Base-by-base conservation (phyloP, 1,284 basidiomycete species). In the Ustilago crameri region DNA sequence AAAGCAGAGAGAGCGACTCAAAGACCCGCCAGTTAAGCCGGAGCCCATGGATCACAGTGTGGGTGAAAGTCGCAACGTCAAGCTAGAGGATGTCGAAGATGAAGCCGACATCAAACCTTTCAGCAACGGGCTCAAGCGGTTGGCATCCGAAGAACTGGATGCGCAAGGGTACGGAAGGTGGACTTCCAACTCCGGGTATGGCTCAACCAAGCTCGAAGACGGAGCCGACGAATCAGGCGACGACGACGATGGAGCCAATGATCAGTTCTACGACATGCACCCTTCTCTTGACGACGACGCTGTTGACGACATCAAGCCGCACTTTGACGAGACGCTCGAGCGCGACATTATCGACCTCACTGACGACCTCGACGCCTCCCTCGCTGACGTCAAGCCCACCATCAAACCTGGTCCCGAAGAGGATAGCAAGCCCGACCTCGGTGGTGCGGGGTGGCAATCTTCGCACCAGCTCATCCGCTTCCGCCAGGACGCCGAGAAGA, bases 381-480 rank as follows among this genome's bases (percentile, higher is more conserved):
- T n/a, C 23, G 35, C 5, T 3, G 48, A 60, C 32, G 27, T 45
- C 41, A 66, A 51, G 24, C 46, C 46, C 32, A 30, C 35, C 9
- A 14, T 37, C 14, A 62, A 57, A 30, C 40, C 17, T 7, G 63
- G 43, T 8, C 49, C 49, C 17, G 34, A 50, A 34, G n/a, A 17
- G 2, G 45, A 46, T n/a, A 24, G 35, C n/a, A 45, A 53, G 7
- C 20, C 35, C 35, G 35, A 5, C 5, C 14, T 37, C 3, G 53
- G 57, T n/a, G n/a, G n/a, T 3, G 65, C 66, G 15, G 51, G 40
- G 2, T 76, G 74, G 74, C 51, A 54, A 7, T 62, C 60, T 1
- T 49, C 58, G 17, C 51, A 48, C 26, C 74, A 76, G 37, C 68
- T 76, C 4, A 74, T 63, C 8, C 57, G 55, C 3, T 74, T 76